Percentiles rank a stretch among this genome's conserved stretches.
These are phyloP conservation scores for Exophiala phaeomuriformis DNA, from an alignment of 2,329 filamentous ascomycete genomes.

Conservation along the genomic window DNA sequence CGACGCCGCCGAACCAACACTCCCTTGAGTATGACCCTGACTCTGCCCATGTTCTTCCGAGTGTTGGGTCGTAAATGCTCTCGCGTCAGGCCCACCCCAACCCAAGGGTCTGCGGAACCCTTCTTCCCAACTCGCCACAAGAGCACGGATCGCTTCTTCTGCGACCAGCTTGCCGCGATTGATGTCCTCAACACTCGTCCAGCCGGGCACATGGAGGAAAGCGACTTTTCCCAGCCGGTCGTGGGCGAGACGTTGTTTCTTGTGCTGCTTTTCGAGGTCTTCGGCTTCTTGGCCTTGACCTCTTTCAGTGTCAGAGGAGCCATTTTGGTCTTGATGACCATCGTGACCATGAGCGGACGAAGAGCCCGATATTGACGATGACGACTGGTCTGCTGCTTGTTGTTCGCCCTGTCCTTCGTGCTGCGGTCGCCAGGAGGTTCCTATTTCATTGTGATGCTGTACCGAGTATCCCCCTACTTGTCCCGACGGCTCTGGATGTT, in stretches of 20 bases:
- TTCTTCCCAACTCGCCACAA: constrained; percentile 36
- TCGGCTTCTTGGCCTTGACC: background rate
- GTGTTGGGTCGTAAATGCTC: constrained; percentile 17
- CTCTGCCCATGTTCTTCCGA: constrained; percentile 6
- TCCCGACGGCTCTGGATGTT: constrained; percentile 10
- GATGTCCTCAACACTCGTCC: constrained; percentile 44
- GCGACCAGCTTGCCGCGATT: constrained; percentile 36
- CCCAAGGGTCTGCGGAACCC: constrained; percentile 13
- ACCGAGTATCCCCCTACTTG: too few relatives aligned
- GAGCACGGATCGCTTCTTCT: constrained; percentile 38
- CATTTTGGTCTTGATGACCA: too few relatives aligned
- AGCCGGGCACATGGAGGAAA: constrained; percentile 66
- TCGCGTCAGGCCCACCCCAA: background rate
- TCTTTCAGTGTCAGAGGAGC: too few relatives aligned
- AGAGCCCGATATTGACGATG: too few relatives aligned
- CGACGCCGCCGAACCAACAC: background rate
- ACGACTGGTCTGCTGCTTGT: background rate
- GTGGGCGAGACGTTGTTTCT: background rate
- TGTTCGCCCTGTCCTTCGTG: background rate
- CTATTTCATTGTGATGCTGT: too few relatives aligned
- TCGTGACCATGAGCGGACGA: too few relatives aligned
- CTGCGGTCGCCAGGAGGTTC: background rate
- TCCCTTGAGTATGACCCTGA: background rate
- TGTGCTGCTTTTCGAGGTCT: background rate
- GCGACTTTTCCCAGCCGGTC: constrained; percentile 42